Evolutionary conservation across 306 rosid species (phyloP).

Genomic region (Inga laurina): DNA sequence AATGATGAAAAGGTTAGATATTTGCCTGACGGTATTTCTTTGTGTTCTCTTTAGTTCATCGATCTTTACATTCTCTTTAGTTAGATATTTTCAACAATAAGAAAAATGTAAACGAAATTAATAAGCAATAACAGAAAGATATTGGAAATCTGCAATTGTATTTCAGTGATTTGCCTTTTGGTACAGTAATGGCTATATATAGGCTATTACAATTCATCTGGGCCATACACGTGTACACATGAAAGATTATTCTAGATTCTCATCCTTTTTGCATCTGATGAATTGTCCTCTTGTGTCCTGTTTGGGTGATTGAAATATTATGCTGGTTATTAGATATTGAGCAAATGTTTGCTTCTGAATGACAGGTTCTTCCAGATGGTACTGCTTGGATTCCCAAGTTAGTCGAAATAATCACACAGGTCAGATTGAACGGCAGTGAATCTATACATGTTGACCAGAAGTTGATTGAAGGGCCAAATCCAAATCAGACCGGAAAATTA

Average conservation of each 20-base stretch:
- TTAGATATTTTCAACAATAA: too few species aligned
- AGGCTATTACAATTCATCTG: too few species aligned
- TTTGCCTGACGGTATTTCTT: not conserved
- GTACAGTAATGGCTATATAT: too few species aligned
- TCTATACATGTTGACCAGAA: constrained; percentile 57
- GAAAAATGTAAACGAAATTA: too few species aligned
- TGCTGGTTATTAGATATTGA: not conserved
- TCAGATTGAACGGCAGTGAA: constrained; percentile 51
- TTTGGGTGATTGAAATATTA: too few species aligned
- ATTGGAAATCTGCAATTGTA: too few species aligned
- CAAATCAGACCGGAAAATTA: constrained; percentile 59
- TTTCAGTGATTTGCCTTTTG: too few species aligned
- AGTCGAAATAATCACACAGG: constrained; percentile 55
- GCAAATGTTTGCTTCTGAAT: constrained; percentile 11
- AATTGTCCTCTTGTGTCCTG: too few species aligned
- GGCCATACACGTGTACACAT: too few species aligned
- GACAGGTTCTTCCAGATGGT: constrained; percentile 71
- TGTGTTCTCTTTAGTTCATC: not conserved
- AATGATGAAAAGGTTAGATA: constrained; percentile 66
- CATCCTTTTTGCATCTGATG: too few species aligned
- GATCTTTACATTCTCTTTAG: not conserved
- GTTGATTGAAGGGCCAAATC: constrained; percentile 77
- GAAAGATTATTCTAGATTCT: too few species aligned
- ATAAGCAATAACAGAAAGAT: too few species aligned
- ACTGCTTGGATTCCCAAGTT: constrained; percentile 68